A percentile compares a stretch with the other conserved stretches of the same genome.
phyloP scores from a whole-genome alignment of 2,329 filamentous ascomycete species.

The Xylariales sp. region DNA sequence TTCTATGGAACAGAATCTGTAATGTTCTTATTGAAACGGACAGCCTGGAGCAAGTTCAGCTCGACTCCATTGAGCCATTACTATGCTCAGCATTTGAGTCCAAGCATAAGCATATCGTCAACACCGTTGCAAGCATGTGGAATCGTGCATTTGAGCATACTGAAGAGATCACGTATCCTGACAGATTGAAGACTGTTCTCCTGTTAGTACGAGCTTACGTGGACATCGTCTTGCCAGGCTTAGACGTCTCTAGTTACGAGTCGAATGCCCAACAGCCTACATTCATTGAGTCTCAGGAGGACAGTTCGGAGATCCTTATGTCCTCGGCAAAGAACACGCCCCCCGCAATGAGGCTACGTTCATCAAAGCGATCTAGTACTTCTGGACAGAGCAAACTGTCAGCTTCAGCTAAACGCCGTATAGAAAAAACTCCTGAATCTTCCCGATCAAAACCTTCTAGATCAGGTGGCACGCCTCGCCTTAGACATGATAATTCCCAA shows the following conservation, averaged over 20 bases:
- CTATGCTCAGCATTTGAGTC: conserved; percentile 53
- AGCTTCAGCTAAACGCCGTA: conserved; percentile 19
- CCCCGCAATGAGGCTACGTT: conserved; percentile 14
- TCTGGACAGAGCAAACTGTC: conserved; percentile 27
- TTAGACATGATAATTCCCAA: conserved; percentile 79
- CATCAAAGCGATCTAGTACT: conserved; percentile 24
- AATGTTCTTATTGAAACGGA: conserved; percentile 29
- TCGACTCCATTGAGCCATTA: conserved; percentile 49
- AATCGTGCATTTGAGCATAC: conserved; percentile 63
- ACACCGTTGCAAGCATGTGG: conserved; percentile 54
- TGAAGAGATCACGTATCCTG: conserved; percentile 59
- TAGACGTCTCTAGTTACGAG: conserved; percentile 32
- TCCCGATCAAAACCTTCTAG: conserved; percentile 23
- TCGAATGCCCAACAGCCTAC: conserved; percentile 32
- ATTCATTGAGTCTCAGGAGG: conserved; percentile 46
- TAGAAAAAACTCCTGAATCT: conserved; percentile 18
- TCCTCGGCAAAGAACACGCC: conserved; percentile 14
- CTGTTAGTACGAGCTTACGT: conserved; percentile 52
- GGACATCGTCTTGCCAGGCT: conserved; percentile 40
- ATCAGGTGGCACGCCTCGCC: conserved; percentile 44
- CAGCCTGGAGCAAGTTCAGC: conserved; percentile 36
- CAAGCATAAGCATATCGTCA: conserved; percentile 52
- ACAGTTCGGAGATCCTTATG: conserved; percentile 25
- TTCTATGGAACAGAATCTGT: conserved; percentile 47
- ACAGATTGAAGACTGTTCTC: conserved; percentile 58